Percentiles rank a stretch among this genome's conserved stretches.
These are phyloP conservation scores for Cyberlindnera maritima DNA, from an alignment of 805 yeast genomes.

Conservation along the genomic window DNA sequence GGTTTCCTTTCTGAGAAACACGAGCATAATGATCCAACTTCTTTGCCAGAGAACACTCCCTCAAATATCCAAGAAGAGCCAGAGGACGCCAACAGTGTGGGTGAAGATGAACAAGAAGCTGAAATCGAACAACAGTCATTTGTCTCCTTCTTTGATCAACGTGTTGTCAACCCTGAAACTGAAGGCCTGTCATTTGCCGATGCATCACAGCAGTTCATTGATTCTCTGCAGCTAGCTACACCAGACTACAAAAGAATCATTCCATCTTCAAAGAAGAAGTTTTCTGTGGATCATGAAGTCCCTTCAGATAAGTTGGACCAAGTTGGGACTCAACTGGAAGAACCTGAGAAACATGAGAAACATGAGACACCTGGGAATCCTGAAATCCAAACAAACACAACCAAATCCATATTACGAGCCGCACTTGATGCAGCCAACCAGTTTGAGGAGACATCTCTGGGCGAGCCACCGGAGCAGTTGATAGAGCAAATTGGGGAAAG, in stretches of 20 bases:
- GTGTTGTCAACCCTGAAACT: not conserved
- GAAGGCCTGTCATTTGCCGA: constrained; percentile 15
- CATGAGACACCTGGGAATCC: not conserved
- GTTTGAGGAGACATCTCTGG: not conserved
- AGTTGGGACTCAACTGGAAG: not conserved
- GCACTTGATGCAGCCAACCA: not conserved
- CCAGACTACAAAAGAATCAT: not conserved
- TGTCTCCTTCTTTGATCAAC: constrained; percentile 20
- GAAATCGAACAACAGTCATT: constrained; percentile 13
- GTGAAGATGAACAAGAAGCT: not conserved
- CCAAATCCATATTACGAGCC: not conserved
- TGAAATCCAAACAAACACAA: not conserved
- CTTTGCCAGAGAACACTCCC: too few relatives aligned
- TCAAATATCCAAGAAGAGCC: not conserved
- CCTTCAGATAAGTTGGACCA: not conserved
- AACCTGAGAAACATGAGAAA: too few relatives aligned
- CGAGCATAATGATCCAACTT: not conserved
- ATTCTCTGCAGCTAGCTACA: not conserved
- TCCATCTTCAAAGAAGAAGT: too few relatives aligned
- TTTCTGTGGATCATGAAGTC: too few relatives aligned
- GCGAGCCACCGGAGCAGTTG: not conserved
- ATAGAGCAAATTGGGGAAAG: not conserved
- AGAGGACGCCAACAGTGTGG: too few relatives aligned
- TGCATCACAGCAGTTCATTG: constrained; percentile 16
- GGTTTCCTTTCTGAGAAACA: not conserved